A percentile compares a stretch with the other conserved stretches of the same genome.
Conservation (phyloP, 2,329 filamentous ascomycete species). For the Tolypocladium nubicola region DNA sequence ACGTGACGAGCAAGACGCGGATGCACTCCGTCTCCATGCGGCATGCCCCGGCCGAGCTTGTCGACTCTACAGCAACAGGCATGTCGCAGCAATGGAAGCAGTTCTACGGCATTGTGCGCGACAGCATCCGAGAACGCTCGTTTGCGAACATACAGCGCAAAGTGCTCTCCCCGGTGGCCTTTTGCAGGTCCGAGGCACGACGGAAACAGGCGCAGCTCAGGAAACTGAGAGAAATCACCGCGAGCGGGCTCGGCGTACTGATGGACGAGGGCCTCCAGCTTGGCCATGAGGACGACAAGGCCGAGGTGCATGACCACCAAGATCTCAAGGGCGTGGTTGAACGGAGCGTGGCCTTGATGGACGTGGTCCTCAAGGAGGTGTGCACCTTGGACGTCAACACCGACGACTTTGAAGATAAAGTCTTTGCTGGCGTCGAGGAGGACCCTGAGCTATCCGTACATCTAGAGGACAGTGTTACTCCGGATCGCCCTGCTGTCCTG, state of each 20-base stretch:
- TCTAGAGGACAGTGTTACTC: constrained; percentile 31
- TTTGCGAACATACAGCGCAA: constrained; percentile 59
- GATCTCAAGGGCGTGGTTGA: constrained; percentile 65
- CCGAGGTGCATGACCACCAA: constrained; percentile 35
- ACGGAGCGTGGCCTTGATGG: constrained; percentile 74
- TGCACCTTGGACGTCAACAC: constrained; percentile 52
- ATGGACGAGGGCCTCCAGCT: constrained; percentile 76
- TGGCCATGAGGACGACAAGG: constrained; percentile 48
- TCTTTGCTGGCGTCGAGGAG: constrained; percentile 52
- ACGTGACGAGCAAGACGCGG: constrained; percentile 44
- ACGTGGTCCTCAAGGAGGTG: constrained; percentile 68
- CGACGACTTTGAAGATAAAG: constrained; percentile 53
- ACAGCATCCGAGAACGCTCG: constrained; percentile 63
- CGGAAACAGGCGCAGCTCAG: constrained; percentile 63
- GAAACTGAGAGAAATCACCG: constrained; percentile 67
- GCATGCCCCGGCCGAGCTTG: constrained; percentile 18
- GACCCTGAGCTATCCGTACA: constrained; percentile 48
- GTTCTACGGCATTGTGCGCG: constrained; percentile 73
- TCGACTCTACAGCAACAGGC: constrained; percentile 24
- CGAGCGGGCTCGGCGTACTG: constrained; percentile 76
- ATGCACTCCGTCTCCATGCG: constrained; percentile 24
- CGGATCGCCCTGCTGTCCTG: constrained; percentile 46
- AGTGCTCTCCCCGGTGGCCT: constrained; percentile 68
- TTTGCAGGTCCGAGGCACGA: constrained; percentile 64
- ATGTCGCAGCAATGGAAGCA: constrained; percentile 46